Conservation (phyloP, 495 filamentous ascomycete genomes). For the Penicillium parvum region DNA sequence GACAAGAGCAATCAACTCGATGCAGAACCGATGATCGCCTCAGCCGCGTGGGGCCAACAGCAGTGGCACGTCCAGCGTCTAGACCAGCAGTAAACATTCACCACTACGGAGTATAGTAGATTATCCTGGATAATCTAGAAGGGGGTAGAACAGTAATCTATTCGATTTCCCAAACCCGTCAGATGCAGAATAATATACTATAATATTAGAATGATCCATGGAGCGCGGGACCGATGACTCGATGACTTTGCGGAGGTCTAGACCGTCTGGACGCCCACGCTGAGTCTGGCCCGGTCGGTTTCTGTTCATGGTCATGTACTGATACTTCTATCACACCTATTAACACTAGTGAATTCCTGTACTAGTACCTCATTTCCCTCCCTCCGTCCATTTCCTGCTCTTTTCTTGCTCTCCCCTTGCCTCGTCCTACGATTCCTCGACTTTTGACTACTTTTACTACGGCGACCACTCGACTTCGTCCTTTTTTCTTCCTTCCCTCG, state of each 20-base stretch:
- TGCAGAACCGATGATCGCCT: slow-evolving; percentile 23
- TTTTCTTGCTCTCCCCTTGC: slow-evolving; percentile 13
- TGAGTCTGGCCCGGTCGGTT: no score
- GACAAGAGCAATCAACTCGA: slow-evolving; percentile 23
- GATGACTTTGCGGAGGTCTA: slow-evolving; percentile 26
- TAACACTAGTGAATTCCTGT: no score
- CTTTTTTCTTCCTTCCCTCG: slow-evolving; percentile 2
- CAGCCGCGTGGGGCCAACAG: slow-evolving; percentile 17
- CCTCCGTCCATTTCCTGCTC: slow-evolving; percentile 7
- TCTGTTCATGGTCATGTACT: no score
- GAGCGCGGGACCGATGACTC: slow-evolving; percentile 19
- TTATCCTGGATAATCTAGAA: no score
- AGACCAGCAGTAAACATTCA: background rate
- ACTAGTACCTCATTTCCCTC: slow-evolving; percentile 10
- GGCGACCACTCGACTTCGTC: slow-evolving; percentile 9
- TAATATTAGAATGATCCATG: background rate
- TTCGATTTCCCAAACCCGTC: no score
- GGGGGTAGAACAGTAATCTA: no score
- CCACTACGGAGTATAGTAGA: background rate
- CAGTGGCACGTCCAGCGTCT: slow-evolving; percentile 4
- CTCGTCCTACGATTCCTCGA: background rate
- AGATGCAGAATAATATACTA: background rate
- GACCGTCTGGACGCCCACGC: no score
- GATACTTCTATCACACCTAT: no score
- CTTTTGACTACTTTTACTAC: no score